Evolutionary conservation across 192 early-diverging fungal genomes (phyloP).

Genomic region (Coemansia brasiliensis): DNA sequence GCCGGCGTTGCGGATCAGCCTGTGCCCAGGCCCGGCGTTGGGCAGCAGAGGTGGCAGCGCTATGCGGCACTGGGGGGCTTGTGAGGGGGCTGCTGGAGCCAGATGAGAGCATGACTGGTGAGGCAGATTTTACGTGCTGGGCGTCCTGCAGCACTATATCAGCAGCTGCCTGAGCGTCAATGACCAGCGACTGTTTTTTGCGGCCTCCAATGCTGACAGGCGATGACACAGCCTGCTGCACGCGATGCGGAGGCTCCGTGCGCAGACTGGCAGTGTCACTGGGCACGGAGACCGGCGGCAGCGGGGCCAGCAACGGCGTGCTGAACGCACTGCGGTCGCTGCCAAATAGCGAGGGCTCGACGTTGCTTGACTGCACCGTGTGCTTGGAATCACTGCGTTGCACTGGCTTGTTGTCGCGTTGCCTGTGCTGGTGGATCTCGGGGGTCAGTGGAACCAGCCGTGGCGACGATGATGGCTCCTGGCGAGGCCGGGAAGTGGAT

Average conservation of each 20-base stretch:
- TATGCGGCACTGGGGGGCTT: constrained; percentile 4
- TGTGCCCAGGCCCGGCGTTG: constrained; percentile 41
- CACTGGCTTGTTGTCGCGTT: constrained; percentile 5
- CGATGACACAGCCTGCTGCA: constrained; percentile 29
- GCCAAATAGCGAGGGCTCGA: constrained; percentile 51
- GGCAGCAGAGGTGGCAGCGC: constrained; percentile 11
- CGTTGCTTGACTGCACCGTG: constrained; percentile 50
- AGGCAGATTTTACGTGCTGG: constrained; percentile 24
- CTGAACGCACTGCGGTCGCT: constrained; percentile 49
- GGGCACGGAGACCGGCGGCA: constrained; percentile 44
- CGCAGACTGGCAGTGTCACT: constrained; percentile 48
- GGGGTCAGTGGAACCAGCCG: constrained; percentile 39
- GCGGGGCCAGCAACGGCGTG: constrained; percentile 39
- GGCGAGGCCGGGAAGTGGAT: background rate
- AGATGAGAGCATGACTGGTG: constrained; percentile 10
- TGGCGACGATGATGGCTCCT: background rate
- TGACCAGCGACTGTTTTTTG: constrained; percentile 47
- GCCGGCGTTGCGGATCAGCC: constrained; percentile 20
- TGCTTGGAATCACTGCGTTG: constrained; percentile 28
- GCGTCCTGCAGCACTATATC: constrained; percentile 29
- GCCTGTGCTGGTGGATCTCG: constrained; percentile 1
- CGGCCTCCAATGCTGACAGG: constrained; percentile 51
- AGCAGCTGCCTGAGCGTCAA: constrained; percentile 42
- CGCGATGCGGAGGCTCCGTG: constrained; percentile 9
- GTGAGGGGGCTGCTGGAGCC: too few species aligned